Evolutionary conservation across 2,329 filamentous ascomycete species (phyloP).

Genomic region (Beauveria brongniartii): DNA sequence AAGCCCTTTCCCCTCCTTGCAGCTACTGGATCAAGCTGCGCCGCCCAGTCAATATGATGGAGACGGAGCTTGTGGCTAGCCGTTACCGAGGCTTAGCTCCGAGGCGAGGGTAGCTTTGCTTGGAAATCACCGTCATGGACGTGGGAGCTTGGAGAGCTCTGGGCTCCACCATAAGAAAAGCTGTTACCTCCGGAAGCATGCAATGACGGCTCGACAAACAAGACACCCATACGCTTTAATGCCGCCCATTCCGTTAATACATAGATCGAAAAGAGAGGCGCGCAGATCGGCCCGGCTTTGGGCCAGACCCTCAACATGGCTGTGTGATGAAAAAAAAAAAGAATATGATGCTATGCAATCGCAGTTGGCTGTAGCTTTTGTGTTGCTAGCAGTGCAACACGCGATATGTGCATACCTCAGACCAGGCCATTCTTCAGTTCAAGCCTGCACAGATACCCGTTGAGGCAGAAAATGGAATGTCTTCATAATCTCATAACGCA

Average conservation of each 20-base stretch:
- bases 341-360: too few relatives aligned
- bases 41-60: not conserved
- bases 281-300: too few relatives aligned
- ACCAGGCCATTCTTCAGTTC: not conserved
- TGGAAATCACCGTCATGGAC: not conserved
- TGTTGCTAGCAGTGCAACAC: not conserved
- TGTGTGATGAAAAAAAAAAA: too few relatives aligned
- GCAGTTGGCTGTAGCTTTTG: too few relatives aligned
- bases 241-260: too few relatives aligned
- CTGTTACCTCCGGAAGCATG: not conserved
- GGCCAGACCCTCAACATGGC: too few relatives aligned
- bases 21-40: not conserved
- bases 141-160: not conserved
- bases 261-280: too few relatives aligned
- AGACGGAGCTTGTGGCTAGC: slow-evolving; percentile 2
- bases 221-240: too few relatives aligned
- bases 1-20: too few relatives aligned
- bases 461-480: too few relatives aligned
- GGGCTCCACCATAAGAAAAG: not conserved
- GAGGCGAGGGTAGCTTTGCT: slow-evolving; percentile 4
- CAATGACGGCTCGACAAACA: not conserved
- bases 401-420: not conserved
- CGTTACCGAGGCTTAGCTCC: slow-evolving; percentile 7
- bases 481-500: too few relatives aligned
- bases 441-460: too few relatives aligned